Percentiles rank a stretch among this genome's conserved stretches.
Conservation (phyloP, 257 asterid genomes). For the Petrea volubilis region DNA sequence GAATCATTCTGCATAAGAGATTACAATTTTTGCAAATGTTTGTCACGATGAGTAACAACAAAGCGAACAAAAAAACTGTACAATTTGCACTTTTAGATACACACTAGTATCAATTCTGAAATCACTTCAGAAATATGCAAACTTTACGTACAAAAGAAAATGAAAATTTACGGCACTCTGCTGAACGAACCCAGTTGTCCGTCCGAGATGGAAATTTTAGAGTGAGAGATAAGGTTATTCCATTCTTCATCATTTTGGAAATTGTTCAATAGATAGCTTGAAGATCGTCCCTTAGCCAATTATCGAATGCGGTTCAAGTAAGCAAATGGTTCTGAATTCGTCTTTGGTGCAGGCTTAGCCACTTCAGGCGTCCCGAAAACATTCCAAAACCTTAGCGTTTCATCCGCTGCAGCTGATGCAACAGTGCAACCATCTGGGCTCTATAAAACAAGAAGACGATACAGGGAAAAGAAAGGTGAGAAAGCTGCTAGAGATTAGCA, state of each 20-base stretch:
- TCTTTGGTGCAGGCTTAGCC: slow-evolving; percentile 48
- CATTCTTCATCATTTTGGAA: too few species aligned
- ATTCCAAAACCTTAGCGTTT: slow-evolving; percentile 55
- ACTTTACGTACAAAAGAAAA: neutral
- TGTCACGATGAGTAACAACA: slow-evolving; percentile 22
- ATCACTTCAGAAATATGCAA: neutral
- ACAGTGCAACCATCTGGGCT: slow-evolving; percentile 70
- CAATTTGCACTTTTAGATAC: neutral
- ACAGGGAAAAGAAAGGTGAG: neutral
- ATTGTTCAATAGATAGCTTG: neutral
- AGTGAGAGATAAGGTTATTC: too few species aligned
- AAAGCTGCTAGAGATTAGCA: neutral
- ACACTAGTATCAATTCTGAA: neutral
- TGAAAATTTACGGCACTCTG: neutral
- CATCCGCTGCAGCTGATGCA: slow-evolving; percentile 69
- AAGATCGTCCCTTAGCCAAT: neutral
- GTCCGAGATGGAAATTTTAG: too few species aligned
- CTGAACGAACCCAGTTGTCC: neutral
- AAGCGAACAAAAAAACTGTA: neutral
- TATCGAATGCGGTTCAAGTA: slow-evolving; percentile 45
- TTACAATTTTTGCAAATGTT: neutral
- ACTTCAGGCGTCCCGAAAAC: slow-evolving; percentile 58
- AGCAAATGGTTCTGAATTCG: slow-evolving; percentile 44
- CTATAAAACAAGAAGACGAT: slow-evolving; percentile 16
- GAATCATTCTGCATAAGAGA: neutral